Percentiles rank a stretch among this genome's conserved stretches.
These are phyloP conservation scores for Osmanthus fragrans DNA, from an alignment of 257 asterid species.

Conservation along the genomic window DNA sequence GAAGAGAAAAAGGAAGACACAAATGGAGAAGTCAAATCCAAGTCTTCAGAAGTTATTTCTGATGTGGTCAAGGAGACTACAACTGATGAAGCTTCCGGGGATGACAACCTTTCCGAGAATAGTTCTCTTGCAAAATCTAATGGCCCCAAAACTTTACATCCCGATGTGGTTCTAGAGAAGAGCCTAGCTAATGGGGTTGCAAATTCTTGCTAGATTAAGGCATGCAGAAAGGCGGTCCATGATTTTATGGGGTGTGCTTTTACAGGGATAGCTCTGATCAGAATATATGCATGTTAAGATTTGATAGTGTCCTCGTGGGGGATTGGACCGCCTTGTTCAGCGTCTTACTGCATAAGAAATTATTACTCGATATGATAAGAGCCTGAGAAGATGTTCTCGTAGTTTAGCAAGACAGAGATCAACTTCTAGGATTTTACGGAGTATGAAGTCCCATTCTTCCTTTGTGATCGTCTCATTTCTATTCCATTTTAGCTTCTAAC, in stretches of 20 bases:
- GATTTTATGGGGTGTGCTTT: not conserved
- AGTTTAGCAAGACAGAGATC: not conserved
- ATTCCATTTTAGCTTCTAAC: not conserved
- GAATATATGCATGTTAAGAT: not conserved
- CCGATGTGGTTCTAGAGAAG: not conserved
- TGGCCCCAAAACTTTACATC: conserved; percentile 14
- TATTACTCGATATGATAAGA: not conserved
- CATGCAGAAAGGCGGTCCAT: not conserved
- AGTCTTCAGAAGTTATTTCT: conserved; percentile 24
- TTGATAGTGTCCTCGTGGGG: not conserved
- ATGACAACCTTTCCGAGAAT: conserved; percentile 11
- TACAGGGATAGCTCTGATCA: not conserved
- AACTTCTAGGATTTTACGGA: not conserved
- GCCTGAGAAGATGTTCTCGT: not conserved
- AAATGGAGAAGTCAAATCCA: conserved; percentile 29
- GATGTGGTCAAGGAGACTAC: conserved; percentile 25
- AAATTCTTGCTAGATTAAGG: conserved; percentile 28
- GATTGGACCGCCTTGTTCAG: not conserved
- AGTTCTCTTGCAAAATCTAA: conserved; percentile 21
- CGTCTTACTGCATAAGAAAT: not conserved
- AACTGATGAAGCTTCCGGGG: conserved; percentile 20
- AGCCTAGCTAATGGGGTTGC: not conserved
- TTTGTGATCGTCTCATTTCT: not conserved
- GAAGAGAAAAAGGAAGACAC: not conserved
- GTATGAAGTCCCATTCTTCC: not conserved